Base-by-base conservation (phyloP, 140 eudicot species). In the Senecio squalidus region DNA sequence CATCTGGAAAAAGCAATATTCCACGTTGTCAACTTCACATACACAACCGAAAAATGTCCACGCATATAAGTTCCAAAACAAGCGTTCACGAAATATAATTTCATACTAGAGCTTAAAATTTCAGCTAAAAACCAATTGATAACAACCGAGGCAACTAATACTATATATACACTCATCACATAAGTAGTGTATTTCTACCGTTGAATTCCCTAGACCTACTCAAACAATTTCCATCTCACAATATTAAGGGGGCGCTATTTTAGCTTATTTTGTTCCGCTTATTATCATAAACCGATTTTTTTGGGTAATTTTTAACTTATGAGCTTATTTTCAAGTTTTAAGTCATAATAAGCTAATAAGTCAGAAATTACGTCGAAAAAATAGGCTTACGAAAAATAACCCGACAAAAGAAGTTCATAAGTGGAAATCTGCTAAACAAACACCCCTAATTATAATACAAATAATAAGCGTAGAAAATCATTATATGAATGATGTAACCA, bases 401-500 rank as follows among this genome's bases (percentile, higher is more conserved):
- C n/a, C n/a, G n/a, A n/a, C n/a, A n/a, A n/a, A n/a, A n/a, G n/a
- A n/a, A n/a, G n/a, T n/a, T n/a, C n/a, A n/a, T n/a, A n/a, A n/a
- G n/a, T n/a, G n/a, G n/a, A n/a, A n/a, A n/a, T n/a, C n/a, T n/a
- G n/a, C n/a, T n/a, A n/a, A n/a, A n/a, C n/a, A n/a, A n/a, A n/a
- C n/a, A n/a, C n/a, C n/a, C n/a, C n/a, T 60, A 49, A 9, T 17
- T 41, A 56, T 58, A 61, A 67, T 62, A 75, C 62, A 69, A 53
- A 44, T 61, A 62, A 46, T 22, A 62, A 13, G 43, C 6, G 28
- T 34, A 4, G 4, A 4, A 48, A 54, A 53, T 14, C 2, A 29
- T 51, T 29, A 74, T 29, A 79, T 64, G 68, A 91, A 86, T 28
- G 98, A 91, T 44, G 75, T 72, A 31, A 70, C 84, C 27, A 49